Percentiles rank a stretch among this genome's conserved stretches.
phyloP scores from a whole-genome alignment of 306 rosid genomes.

The Glycine latifolia region DNA sequence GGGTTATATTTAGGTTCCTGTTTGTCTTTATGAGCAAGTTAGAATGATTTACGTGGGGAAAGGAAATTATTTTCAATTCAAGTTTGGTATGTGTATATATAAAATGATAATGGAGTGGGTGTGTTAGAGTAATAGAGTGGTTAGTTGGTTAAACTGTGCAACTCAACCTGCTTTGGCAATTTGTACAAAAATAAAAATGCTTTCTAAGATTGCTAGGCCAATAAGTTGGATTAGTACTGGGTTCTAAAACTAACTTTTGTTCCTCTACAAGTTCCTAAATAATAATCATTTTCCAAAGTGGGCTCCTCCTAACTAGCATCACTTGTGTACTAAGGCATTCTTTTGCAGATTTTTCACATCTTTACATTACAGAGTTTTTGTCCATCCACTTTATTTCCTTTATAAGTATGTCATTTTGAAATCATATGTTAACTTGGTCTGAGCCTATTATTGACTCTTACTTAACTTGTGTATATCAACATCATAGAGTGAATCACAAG shows the following conservation, averaged over 20 bases:
- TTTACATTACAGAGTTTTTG: slow-evolving; percentile 23
- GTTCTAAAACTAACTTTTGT: slow-evolving; percentile 30
- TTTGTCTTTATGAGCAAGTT: slow-evolving; percentile 66
- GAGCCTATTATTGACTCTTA: slow-evolving; percentile 38
- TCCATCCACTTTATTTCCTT: slow-evolving; percentile 13
- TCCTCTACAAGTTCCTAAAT: slow-evolving; percentile 38
- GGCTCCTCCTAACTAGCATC: slow-evolving; percentile 52
- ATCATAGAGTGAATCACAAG: slow-evolving; percentile 51
- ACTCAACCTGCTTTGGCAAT: slow-evolving; percentile 47
- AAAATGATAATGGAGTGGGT: slow-evolving; percentile 60
- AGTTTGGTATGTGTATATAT: slow-evolving; percentile 57
- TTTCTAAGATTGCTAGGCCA: not conserved
- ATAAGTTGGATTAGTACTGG: not conserved
- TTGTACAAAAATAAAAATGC: not conserved
- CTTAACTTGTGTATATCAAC: slow-evolving; percentile 40
- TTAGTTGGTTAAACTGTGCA: slow-evolving; percentile 58
- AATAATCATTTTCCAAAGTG: slow-evolving; percentile 31
- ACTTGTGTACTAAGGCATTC: slow-evolving; percentile 53
- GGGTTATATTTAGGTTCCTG: slow-evolving; percentile 48
- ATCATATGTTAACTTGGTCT: slow-evolving; percentile 34
- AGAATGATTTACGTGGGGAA: slow-evolving; percentile 68
- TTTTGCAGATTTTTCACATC: slow-evolving; percentile 29
- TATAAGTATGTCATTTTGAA: slow-evolving; percentile 25
- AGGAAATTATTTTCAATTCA: slow-evolving; percentile 44
- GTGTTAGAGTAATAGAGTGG: slow-evolving; percentile 52